phyloP scores from a whole-genome alignment of 129 eudicot species.

The Smallanthus sonchifolius region DNA sequence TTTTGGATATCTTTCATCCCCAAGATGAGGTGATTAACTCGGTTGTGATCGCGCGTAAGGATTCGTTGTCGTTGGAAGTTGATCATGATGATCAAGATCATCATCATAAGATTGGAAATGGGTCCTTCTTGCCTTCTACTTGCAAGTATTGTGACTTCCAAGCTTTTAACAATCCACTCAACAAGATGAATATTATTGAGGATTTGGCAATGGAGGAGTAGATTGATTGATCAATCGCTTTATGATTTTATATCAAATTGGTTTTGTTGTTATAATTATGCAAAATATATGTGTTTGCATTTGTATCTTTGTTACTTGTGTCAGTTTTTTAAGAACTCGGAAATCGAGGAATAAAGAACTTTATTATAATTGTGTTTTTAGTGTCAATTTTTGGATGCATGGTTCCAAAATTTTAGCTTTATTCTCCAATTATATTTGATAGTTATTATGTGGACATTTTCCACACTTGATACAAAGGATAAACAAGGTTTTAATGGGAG shows the following conservation, averaged over 20 bases:
- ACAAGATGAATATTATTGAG: constrained; percentile 49
- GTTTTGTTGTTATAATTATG: constrained; percentile 2
- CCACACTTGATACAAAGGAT: no score
- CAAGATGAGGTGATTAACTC: constrained; percentile 87
- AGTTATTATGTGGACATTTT: no score
- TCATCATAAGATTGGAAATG: constrained; percentile 38
- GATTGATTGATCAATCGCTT: constrained; percentile 12
- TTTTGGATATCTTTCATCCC: constrained; percentile 79
- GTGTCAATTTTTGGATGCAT: not conserved
- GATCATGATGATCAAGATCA: constrained; percentile 19
- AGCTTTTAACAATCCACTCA: constrained; percentile 41
- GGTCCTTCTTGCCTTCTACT: constrained; percentile 31
- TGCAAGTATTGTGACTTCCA: constrained; percentile 75
- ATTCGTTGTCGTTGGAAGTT: constrained; percentile 2
- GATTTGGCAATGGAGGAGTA: constrained; percentile 67
- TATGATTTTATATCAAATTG: constrained; percentile 1
- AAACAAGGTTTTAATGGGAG: no score
- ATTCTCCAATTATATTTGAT: not conserved
- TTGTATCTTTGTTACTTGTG: constrained; percentile 4
- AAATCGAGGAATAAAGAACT: constrained; percentile 5
- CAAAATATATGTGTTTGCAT: constrained; percentile 13
- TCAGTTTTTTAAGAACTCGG: constrained; percentile 18
- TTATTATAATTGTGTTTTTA: constrained; percentile 2
- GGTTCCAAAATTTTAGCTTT: not conserved
- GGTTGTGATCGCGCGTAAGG: constrained; percentile 69